Conservation (phyloP, 2,329 filamentous ascomycete genomes). For the Ophiostoma perfectum region DNA sequence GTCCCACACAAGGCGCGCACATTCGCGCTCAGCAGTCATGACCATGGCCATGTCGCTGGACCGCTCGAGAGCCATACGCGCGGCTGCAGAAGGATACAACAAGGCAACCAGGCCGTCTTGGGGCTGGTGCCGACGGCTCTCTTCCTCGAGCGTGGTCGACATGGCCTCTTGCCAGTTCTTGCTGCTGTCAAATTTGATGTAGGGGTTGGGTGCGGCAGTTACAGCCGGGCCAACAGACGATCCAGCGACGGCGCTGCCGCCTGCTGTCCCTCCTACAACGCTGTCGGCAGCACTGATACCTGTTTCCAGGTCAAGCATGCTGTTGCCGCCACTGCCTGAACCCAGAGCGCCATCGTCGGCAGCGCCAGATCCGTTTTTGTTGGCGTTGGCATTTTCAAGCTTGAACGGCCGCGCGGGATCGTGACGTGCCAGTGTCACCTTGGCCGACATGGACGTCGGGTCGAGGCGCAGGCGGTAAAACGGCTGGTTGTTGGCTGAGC, state of each 20-base stretch:
- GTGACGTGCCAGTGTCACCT: conserved; percentile 54
- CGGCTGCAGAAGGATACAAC: conserved; percentile 61
- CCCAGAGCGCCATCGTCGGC: conserved; percentile 21
- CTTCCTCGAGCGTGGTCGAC: conserved; percentile 53
- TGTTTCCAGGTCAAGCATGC: conserved; percentile 8
- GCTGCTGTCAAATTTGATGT: conserved; percentile 37
- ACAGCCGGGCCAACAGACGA: background rate
- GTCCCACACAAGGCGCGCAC: conserved; percentile 67
- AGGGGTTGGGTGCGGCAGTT: conserved; percentile 24
- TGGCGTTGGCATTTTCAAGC: conserved; percentile 31
- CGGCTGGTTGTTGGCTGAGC: conserved; percentile 55
- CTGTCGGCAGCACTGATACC: conserved; percentile 11
- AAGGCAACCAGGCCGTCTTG: conserved; percentile 61
- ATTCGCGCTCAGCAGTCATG: conserved; percentile 61
- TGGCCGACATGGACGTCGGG: conserved; percentile 58
- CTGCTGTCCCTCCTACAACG: conserved; percentile 21
- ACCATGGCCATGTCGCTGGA: conserved; percentile 55
- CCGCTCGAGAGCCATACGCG: conserved; percentile 57
- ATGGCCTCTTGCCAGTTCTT: conserved; percentile 56
- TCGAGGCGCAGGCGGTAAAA: conserved; percentile 63
- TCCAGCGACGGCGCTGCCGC: background rate
- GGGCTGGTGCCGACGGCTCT: conserved; percentile 48
- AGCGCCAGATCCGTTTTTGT: conserved; percentile 31
- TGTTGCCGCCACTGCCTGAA: conserved; percentile 28
- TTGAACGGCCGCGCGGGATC: conserved; percentile 56